Percentiles rank a stretch among this genome's conserved stretches.
Conservation (phyloP, 805 yeast species). For the Metschnikowia kunwiensis region DNA sequence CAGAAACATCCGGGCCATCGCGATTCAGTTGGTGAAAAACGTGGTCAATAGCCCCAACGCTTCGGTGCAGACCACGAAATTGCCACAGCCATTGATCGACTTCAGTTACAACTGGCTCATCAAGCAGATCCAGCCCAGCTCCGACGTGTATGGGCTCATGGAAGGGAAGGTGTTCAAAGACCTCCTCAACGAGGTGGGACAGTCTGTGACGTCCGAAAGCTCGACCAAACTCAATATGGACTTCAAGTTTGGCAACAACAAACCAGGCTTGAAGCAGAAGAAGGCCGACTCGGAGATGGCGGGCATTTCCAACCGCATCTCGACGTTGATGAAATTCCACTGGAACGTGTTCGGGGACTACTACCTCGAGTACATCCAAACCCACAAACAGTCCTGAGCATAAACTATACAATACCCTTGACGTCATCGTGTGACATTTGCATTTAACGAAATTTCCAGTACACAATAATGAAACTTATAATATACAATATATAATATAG, state of each 20-base stretch:
- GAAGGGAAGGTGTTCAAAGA: slow-evolving; percentile 63
- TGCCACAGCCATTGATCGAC: slow-evolving; percentile 44
- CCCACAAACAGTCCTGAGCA: slow-evolving; percentile 4
- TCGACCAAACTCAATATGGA: slow-evolving; percentile 6
- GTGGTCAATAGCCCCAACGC: slow-evolving; percentile 20
- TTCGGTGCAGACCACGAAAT: slow-evolving; percentile 17
- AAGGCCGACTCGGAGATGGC: slow-evolving; percentile 46
- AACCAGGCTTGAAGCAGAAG: slow-evolving; percentile 9
- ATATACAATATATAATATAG: slow-evolving; percentile 4
- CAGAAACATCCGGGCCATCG: slow-evolving; percentile 66
- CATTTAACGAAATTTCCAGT: slow-evolving; percentile 6
- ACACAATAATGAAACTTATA: slow-evolving; percentile 2
- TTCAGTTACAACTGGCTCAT: slow-evolving; percentile 77
- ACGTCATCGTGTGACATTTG: slow-evolving; percentile 4
- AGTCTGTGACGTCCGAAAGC: slow-evolving; percentile 2
- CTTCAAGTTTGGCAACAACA: slow-evolving; percentile 5
- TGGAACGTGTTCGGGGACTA: slow-evolving; percentile 79
- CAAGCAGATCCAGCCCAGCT: slow-evolving; percentile 80
- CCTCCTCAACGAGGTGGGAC: slow-evolving; percentile 36
- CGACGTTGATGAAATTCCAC: slow-evolving; percentile 70
- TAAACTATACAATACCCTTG: not conserved
- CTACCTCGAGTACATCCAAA: slow-evolving; percentile 43
- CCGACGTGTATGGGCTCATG: slow-evolving; percentile 72
- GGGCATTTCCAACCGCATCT: slow-evolving; percentile 55
- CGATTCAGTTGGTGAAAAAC: slow-evolving; percentile 60